Percentiles rank a stretch among this genome's conserved stretches.
Conservation (phyloP, 2,329 filamentous ascomycete genomes). For the Fusarium secorum region DNA sequence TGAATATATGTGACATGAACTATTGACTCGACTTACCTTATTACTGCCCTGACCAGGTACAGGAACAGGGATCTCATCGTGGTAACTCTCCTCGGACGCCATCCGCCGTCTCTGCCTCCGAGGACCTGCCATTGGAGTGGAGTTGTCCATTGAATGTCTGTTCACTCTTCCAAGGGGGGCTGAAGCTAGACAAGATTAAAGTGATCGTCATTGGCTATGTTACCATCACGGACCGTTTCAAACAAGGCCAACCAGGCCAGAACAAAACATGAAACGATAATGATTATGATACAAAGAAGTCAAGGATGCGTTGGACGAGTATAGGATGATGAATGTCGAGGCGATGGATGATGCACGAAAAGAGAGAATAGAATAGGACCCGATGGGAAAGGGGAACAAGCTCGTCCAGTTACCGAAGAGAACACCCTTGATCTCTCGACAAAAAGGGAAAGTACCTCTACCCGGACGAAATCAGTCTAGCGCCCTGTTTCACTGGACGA, state of each 20-base stretch:
- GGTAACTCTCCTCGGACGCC: constrained; percentile 22
- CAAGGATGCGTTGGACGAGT: background rate
- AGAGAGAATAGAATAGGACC: background rate
- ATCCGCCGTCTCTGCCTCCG: constrained; percentile 23
- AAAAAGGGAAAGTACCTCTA: constrained; percentile 3
- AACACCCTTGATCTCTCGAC: constrained; percentile 1
- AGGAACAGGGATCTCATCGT: constrained; percentile 35
- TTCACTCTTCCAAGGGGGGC: constrained; percentile 11
- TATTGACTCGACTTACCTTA: constrained; percentile 9
- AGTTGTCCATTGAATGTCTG: constrained; percentile 21
- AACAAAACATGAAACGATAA: constrained; percentile 13
- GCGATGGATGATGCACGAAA: background rate
- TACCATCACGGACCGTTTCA: constrained; percentile 27
- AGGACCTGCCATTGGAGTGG: constrained; percentile 30
- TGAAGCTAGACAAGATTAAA: constrained; percentile 2
- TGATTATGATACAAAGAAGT: background rate
- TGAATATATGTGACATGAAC: constrained; percentile 30
- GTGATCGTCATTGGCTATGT: constrained; percentile 33
- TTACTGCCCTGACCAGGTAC: constrained; percentile 1
- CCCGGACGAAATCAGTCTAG: constrained; percentile 20
- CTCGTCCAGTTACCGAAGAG: background rate
- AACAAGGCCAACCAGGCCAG: constrained; percentile 15
- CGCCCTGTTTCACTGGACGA: constrained; percentile 35
- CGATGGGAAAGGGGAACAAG: constrained; percentile 5
- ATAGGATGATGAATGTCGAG: background rate